Evolutionary conservation across 495 filamentous ascomycete species (phyloP).

Genomic region (Talaromyces stipitatus): DNA sequence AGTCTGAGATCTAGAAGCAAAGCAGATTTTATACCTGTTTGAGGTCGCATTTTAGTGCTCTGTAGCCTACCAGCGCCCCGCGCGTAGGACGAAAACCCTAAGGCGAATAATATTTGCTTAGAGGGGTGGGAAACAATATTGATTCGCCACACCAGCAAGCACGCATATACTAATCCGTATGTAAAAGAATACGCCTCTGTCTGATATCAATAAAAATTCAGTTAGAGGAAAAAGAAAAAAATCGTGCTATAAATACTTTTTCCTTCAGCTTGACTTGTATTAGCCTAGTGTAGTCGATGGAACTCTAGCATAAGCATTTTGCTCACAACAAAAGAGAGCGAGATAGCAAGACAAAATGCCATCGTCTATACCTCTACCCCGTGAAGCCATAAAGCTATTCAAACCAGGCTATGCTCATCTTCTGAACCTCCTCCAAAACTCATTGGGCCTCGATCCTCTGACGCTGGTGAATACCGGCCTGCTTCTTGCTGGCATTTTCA

Average conservation of each 20-base stretch:
- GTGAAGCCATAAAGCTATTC: slow-evolving; percentile 2
- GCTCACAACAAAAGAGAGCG: too few species aligned
- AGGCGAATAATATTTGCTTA: neutral
- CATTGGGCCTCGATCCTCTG: neutral
- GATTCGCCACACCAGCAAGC: neutral
- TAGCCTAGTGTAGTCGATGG: too few species aligned
- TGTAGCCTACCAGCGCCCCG: neutral
- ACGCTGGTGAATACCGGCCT: slow-evolving; percentile 5
- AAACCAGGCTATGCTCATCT: slow-evolving; percentile 1
- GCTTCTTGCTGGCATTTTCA: neutral
- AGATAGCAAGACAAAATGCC: neutral
- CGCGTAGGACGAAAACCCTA: neutral
- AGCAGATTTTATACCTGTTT: neutral
- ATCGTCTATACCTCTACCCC: slow-evolving; percentile 1
- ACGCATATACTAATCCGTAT: neutral
- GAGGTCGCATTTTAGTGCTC: neutral
- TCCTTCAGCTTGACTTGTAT: too few species aligned
- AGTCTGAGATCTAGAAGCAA: neutral
- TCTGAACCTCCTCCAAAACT: neutral
- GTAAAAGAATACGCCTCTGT: neutral
- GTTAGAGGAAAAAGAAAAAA: too few species aligned
- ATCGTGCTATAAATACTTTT: neutral
- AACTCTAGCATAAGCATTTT: too few species aligned
- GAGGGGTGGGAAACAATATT: neutral
- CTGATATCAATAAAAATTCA: too few species aligned